A percentile compares a stretch with the other conserved stretches of the same genome.
Evolutionary conservation across 176 grass and related monocot species (phyloP).

Genomic region (Paspalum notatum): DNA sequence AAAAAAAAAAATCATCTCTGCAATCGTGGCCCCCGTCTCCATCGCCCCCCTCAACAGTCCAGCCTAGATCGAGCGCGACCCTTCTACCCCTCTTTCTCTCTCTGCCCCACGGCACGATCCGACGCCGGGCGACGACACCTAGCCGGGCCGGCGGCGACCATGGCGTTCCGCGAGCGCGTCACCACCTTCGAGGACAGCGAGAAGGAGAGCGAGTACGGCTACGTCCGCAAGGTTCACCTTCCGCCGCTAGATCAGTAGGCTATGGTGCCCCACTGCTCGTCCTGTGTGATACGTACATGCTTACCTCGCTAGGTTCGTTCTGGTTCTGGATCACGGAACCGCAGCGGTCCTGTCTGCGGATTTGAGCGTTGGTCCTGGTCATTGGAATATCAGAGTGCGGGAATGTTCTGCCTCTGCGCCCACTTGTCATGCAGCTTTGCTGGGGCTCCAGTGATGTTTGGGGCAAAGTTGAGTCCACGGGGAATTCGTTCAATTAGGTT

Average conservation of each 20-base stretch:
- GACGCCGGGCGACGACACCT: constrained; percentile 36
- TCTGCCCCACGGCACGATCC: constrained; percentile 44
- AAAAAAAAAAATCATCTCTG: constrained; percentile 20
- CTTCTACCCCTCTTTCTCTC: neutral
- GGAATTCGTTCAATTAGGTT: neutral
- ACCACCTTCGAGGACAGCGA: constrained; percentile 94
- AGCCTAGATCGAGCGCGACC: constrained; percentile 45
- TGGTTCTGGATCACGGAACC: neutral
- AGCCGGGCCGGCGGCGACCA: constrained; percentile 46
- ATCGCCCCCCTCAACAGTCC: constrained; percentile 32
- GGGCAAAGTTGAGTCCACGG: neutral
- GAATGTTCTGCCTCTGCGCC: neutral
- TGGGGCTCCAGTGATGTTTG: neutral
- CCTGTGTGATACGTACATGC: neutral
- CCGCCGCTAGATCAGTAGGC: neutral
- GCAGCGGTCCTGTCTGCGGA: neutral
- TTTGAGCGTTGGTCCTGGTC: neutral
- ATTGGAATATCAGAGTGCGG: neutral
- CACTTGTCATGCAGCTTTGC: neutral
- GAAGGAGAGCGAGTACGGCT: constrained; percentile 97
- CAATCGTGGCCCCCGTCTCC: constrained; percentile 50
- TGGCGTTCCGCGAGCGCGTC: constrained; percentile 75
- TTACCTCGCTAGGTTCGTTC: neutral
- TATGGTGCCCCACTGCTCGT: neutral
- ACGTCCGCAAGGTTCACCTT: constrained; percentile 84